Percentiles rank a stretch among this genome's conserved stretches.
These are phyloP conservation scores for Prunus salicina DNA, from an alignment of 306 rosid species.

Conservation along the genomic window DNA sequence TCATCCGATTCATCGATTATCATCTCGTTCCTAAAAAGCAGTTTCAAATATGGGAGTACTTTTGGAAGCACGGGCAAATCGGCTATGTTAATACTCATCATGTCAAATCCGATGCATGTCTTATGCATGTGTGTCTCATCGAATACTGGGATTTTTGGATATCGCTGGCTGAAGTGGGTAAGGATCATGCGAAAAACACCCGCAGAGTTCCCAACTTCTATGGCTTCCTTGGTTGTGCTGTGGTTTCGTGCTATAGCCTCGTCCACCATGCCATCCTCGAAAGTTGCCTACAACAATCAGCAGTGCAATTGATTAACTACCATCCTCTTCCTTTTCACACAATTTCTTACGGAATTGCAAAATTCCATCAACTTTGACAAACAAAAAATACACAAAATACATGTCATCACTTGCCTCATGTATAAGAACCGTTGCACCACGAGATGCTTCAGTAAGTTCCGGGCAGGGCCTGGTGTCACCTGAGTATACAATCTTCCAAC, in stretches of 20 bases:
- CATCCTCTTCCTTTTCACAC: too few relatives aligned
- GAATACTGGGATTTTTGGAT: conserved; percentile 84
- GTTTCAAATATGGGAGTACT: conserved; percentile 80
- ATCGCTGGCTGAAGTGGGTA: conserved; percentile 96
- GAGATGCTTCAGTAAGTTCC: too few relatives aligned
- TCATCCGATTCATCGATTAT: conserved; percentile 60
- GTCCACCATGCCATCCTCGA: too few relatives aligned
- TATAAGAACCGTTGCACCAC: conserved; percentile 79
- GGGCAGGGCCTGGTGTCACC: too few relatives aligned
- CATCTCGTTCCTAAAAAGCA: conserved; percentile 78
- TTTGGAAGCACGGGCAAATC: conserved; percentile 76
- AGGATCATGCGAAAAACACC: too few relatives aligned
- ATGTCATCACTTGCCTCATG: conserved; percentile 64
- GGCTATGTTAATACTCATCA: conserved; percentile 89
- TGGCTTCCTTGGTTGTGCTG: too few relatives aligned
- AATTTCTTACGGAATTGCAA: not conserved
- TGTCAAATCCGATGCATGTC: conserved; percentile 85
- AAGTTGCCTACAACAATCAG: too few relatives aligned
- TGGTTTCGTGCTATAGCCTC: too few relatives aligned
- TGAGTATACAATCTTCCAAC: too few relatives aligned
- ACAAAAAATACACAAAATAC: not conserved
- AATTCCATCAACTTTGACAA: not conserved
- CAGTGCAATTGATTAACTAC: too few relatives aligned
- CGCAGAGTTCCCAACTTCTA: too few relatives aligned
- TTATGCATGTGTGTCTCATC: conserved; percentile 77